phyloP scores from a whole-genome alignment of 2,329 filamentous ascomycete species.

The Rutstroemia sp. region DNA sequence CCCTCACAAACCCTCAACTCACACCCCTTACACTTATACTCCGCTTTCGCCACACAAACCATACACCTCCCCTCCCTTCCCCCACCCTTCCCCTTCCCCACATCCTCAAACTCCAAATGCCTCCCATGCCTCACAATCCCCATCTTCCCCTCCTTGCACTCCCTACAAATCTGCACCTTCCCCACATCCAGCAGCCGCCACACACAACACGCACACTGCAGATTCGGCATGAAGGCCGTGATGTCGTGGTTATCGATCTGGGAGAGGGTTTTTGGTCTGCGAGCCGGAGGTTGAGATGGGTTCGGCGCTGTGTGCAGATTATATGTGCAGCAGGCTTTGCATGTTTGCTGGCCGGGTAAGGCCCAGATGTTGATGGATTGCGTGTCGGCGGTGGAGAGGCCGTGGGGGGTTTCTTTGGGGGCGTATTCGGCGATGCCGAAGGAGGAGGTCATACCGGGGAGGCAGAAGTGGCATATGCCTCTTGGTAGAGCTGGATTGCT shows the following conservation, averaged over 20 bases:
- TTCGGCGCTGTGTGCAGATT: too few species aligned
- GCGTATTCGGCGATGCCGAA: not conserved
- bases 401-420: not conserved
- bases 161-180: not conserved
- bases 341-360: too few species aligned
- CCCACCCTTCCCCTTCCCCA: not conserved
- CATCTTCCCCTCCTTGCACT: not conserved
- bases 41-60: not conserved
- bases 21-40: not conserved
- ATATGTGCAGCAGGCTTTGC: too few species aligned
- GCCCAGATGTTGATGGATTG: not conserved
- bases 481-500: too few species aligned
- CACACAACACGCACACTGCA: not conserved
- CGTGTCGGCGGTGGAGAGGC: not conserved
- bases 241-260: not conserved
- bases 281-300: too few species aligned
- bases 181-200: not conserved
- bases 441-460: not conserved
- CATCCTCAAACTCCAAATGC: not conserved
- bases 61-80: not conserved
- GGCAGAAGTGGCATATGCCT: not conserved
- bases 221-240: conserved; percentile 5
- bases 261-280: not conserved
- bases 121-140: not conserved
- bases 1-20: not conserved